Conservation (phyloP, 345 rosid species). For the Brassica cretica region DNA sequence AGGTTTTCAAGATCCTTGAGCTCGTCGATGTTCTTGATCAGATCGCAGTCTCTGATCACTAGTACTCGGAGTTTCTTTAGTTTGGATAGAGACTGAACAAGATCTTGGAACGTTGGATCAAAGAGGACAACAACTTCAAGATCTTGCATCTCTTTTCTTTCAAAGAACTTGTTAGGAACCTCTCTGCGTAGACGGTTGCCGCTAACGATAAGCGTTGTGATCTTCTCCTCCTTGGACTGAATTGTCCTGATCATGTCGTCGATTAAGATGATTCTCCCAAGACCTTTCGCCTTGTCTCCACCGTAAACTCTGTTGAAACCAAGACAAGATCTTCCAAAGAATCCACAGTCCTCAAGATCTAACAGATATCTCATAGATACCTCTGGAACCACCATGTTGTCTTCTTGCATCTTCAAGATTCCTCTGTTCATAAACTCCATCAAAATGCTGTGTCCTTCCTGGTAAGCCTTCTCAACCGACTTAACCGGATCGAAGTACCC, state of each 20-base stretch:
- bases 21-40: constrained; percentile 18
- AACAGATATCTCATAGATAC: constrained; percentile 26
- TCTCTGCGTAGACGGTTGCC: constrained; percentile 44
- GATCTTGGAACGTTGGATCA: constrained; percentile 36
- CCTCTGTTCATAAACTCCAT: constrained; percentile 50
- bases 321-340: constrained; percentile 38
- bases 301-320: constrained; percentile 46
- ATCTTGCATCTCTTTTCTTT: constrained; percentile 27
- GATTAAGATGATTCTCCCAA: constrained; percentile 45
- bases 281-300: constrained; percentile 25
- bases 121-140: constrained; percentile 52
- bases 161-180: constrained; percentile 36
- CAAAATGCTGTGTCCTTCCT: constrained; percentile 44
- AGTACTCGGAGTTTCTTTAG: constrained; percentile 45
- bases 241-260: constrained; percentile 55
- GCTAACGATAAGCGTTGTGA: constrained; percentile 45
- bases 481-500: constrained; percentile 50
- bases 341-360: constrained; percentile 41
- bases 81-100: constrained; percentile 6
- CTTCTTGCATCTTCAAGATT: constrained; percentile 50
- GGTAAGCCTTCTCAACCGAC: constrained; percentile 47
- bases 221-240: background rate
- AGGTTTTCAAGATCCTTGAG: constrained; percentile 30
- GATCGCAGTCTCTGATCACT: constrained; percentile 51
- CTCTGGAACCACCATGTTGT: constrained; percentile 49